Evolutionary conservation across 306 rosid genomes (phyloP), one percentile per base, ranked within the genome.

Genomic region (Cicer arietinum): DNA sequence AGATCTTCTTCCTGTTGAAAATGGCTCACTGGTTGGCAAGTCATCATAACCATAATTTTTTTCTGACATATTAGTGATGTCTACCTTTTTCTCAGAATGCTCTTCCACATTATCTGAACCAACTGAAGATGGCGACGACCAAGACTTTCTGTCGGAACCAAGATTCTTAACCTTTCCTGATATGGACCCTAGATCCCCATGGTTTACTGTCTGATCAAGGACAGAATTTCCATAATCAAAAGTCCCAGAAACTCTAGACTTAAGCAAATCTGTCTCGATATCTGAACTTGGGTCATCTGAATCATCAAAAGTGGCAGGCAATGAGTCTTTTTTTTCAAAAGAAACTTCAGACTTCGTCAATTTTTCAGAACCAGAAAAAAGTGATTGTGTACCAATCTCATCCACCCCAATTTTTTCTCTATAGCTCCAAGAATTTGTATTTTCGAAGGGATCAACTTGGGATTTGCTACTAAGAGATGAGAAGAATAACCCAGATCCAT

Each of bases 201-300:
- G 82, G 67, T 74, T 75, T 64, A 62, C 80, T 81, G 82, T 79
- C 14, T 51, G 85, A 71, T 69, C 76, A 79, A 74, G 52, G 67
- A 59, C 79, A 54, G 84, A 71, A 78, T 70, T 82, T 79, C 46
- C 77, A 83, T 80, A 59, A 48, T 54, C 80, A n/a, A 63, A 53
- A 76, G 78, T 79, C 60, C 77, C 83, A 60, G 79, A 61, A 79
- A 47, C 76, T 72, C 76, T 79, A 48, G 91, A 87, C 67, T 69
- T 81, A 47, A 16, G 64, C 40, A 75, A 11, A 76, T 90, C 84
- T 61, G 81, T 85, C 73, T 89, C 97, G 51, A 84, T 75, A 64
- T 88, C 94, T 14, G 98, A 90, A 76, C 86, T 79, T 44, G 86
- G 67, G 77, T 90, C 90, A 78, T 94, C 89, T 67, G 96, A 94